A percentile compares a stretch with the other conserved stretches of the same genome.
These are phyloP conservation scores for Neurospora discreta DNA, from an alignment of 495 filamentous ascomycete genomes.

Conservation along the genomic window DNA sequence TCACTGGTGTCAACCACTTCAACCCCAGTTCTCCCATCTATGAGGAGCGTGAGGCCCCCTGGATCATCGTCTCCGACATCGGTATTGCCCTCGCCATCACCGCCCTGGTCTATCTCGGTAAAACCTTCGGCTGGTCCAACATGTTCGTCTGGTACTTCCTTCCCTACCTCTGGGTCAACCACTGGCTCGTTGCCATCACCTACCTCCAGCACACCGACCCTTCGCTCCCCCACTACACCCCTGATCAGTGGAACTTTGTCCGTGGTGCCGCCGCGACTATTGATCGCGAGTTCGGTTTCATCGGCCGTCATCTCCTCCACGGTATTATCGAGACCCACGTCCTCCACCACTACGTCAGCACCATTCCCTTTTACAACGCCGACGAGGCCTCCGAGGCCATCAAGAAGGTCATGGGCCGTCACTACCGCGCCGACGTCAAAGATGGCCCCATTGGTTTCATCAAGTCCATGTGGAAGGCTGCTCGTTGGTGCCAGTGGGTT, in stretches of 20 bases:
- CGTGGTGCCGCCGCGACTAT: conserved; percentile 80
- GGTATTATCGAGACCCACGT: conserved; percentile 91
- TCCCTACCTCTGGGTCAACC: conserved; percentile 97
- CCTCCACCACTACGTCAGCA: conserved; percentile 75
- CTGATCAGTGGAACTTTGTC: conserved; percentile 69
- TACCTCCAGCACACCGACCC: conserved; percentile 89
- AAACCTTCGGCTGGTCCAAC: conserved; percentile 74
- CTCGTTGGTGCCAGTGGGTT: conserved; percentile 69
- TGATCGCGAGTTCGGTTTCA: conserved; percentile 82
- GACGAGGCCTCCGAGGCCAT: conserved; percentile 81
- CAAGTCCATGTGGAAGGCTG: conserved; percentile 50
- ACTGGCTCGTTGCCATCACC: conserved; percentile 86
- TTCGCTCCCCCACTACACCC: conserved; percentile 70
- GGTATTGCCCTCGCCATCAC: conserved; percentile 51
- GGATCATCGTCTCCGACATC: conserved; percentile 75
- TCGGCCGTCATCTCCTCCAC: conserved; percentile 76
- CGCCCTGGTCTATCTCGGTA: conserved; percentile 46
- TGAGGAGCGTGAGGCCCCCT: conserved; percentile 75
- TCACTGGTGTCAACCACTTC: conserved; percentile 88
- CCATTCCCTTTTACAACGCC: conserved; percentile 84
- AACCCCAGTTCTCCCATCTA: conserved; percentile 77
- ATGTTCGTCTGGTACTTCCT: conserved; percentile 87
- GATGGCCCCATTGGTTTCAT: conserved; percentile 55
- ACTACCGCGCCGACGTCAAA: conserved; percentile 60
- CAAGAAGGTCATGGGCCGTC: conserved; percentile 67